These are phyloP conservation scores for Aureobasidium musti DNA, from an alignment of 2,329 filamentous ascomycete species.

Conservation along the genomic window DNA sequence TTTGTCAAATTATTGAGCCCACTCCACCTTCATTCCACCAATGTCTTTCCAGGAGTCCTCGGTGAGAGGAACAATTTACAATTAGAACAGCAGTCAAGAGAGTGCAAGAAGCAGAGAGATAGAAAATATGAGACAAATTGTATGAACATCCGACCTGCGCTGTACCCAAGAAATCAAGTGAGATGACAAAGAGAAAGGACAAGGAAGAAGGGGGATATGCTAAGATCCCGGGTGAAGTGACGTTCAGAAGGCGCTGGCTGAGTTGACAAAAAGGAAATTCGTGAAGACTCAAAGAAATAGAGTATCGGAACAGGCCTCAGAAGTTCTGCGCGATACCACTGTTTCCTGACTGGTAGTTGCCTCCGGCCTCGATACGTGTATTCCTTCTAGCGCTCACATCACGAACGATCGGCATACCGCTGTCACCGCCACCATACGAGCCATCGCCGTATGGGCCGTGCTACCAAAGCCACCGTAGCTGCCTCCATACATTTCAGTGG, in stretches of 20 bases:
- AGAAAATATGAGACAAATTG: conserved; percentile 7
- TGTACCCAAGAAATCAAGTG: conserved; percentile 3
- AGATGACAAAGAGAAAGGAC: conserved; percentile 11
- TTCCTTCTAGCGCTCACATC: conserved; percentile 92
- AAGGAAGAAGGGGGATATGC: neutral
- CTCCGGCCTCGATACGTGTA: conserved; percentile 89
- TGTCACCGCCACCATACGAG: conserved; percentile 57
- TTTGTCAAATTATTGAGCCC: neutral
- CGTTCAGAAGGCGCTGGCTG: conserved; percentile 19
- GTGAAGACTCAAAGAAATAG: conserved; percentile 1
- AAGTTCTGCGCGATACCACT: conserved; percentile 98
- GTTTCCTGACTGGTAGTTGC: conserved; percentile 84
- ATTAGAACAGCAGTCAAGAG: conserved; percentile 1
- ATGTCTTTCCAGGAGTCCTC: neutral
- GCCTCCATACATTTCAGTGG: conserved; percentile 39
- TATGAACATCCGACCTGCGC: conserved; percentile 20
- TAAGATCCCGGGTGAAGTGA: neutral
- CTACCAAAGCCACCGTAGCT: conserved; percentile 56
- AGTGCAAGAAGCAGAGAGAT: conserved; percentile 4
- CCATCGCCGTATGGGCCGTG: conserved; percentile 58
- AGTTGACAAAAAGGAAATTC: conserved; percentile 26
- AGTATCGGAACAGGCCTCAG: conserved; percentile 44
- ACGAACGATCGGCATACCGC: conserved; percentile 76
- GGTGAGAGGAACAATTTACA: neutral
- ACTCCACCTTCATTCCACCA: neutral